Base-by-base conservation (phyloP, 306 rosid genomes). In the Ochetophila trinervis region DNA sequence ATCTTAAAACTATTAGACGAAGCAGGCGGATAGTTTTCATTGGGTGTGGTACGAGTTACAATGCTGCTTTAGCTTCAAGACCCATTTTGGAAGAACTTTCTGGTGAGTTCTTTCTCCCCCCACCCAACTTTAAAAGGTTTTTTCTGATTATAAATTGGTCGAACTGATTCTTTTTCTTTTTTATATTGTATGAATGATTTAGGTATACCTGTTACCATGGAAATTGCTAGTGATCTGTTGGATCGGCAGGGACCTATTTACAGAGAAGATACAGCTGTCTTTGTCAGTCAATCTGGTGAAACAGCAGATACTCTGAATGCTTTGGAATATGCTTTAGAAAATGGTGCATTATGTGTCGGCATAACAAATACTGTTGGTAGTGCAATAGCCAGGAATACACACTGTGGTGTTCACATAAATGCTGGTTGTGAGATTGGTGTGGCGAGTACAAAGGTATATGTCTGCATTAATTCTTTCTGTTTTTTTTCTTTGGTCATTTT, bases 371-470 rank as follows among this genome's bases (percentile, higher is more conserved):
- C 95, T 17, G 97, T 88, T 75, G 91, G 91, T 65, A 93, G 99
- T 80, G 96, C 88, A 64, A 88, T 93, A 68, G 99, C 97, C 56
- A 88, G 99, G 84, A 82, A 71, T 60, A 93, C 99, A 53, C 96
- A 93, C 76, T 93, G 99, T 61, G 99, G 99, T 48, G 85, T 93
- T 76, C 99, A 93, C 79, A 90, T 93, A 76, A 93, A 93, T 78
- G 99, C 99, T 50, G 99, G 99, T 44, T 86, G 90, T 72, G 99
- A 93, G 86, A 93, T 93, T 67, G 99, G 99, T 34, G 99, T 93
- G 71, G 99, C 99, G 56, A 93, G 99, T 87, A 93, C 99, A 66
- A 93, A 93, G 91, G 99, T 93, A 84, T 61, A 57, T 50, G 16
- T 47, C 65, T 82, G 63, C 51, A 63, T 62, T 60, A 30, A 36